phyloP scores from a whole-genome alignment of 768 basidiomycete genomes.

The Rhizopogon vinicolor region DNA sequence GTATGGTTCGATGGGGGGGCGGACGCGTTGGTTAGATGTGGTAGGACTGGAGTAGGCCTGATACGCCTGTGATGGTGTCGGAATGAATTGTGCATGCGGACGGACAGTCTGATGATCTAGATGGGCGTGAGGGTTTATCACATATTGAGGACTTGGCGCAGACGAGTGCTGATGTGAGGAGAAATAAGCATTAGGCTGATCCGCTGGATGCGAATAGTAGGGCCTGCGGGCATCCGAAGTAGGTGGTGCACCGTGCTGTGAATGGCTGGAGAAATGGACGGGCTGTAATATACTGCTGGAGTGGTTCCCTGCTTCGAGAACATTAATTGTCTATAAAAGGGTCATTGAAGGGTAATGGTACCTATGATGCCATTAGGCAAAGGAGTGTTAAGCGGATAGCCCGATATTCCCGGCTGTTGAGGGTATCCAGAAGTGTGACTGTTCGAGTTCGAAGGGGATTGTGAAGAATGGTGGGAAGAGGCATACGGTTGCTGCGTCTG shows the following conservation, averaged over 20 bases:
- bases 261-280: conserved; percentile 16
- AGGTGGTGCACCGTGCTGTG: conserved; percentile 11
- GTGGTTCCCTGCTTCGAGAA: conserved; percentile 19
- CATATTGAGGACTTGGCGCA: not conserved
- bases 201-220: conserved; percentile 8
- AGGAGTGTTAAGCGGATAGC: conserved; percentile 21
- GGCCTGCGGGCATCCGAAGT: conserved; percentile 17
- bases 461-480: conserved; percentile 9
- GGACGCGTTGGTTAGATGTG: conserved; percentile 21
- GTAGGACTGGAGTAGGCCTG: conserved; percentile 29
- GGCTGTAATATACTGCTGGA: conserved; percentile 9
- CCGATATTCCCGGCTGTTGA: conserved; percentile 17
- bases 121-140: conserved; percentile 6
- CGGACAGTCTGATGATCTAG: conserved; percentile 12
- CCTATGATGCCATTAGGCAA: conserved; percentile 21
- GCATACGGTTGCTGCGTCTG: conserved; percentile 13
- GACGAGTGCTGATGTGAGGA: conserved; percentile 7
- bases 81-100: conserved; percentile 33
- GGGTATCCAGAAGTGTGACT: conserved; percentile 17
- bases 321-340: not conserved
- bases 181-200: conserved; percentile 7
- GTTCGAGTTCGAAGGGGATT: conserved; percentile 15
- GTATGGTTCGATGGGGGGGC: conserved; percentile 32
- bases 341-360: not conserved
- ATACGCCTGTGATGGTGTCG: conserved; percentile 43